Base-by-base conservation (phyloP, 106 monocot genomes). In the Dactylorhiza incarnata region DNA sequence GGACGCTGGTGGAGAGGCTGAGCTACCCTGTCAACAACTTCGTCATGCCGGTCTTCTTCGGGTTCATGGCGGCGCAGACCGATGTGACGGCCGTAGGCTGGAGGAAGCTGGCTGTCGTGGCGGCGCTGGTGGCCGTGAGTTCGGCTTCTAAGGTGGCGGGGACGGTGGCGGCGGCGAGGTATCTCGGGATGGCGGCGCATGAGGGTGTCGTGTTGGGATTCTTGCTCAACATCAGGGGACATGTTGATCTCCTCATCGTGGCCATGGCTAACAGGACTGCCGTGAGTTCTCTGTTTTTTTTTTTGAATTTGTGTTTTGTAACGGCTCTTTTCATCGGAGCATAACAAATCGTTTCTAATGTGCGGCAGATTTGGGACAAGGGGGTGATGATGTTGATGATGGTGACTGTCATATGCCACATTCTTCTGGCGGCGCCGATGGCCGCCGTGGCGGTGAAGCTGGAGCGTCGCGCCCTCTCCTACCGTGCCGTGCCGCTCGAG, bases 191-290 rank as follows among this genome's bases (percentile, higher is more conserved):
- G 62, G 72, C 74, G 15, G 2, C 74, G 45, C 9, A 79, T 0
- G 86, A 90, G 9, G 84, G 86, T 0, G 24, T 86, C 26, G 75
- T 78, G 10, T 74, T 90, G 0, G 90, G 88, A 0, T 75, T 90
- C 54, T 74, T 94, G 73, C 71, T 94, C 24, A 94, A 94, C 45
- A 84, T 83, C 72, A 94, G 88, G 68, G 93, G 93, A 9, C 85
- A 90, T 51, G 49, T 86, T 7, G 84, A 90, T 59, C 48, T 94
- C 48, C 75, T 94, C 75, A 16, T 86, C 71, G 50, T 93, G 19
- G 15, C 50, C 17, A 3, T 80, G 16, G 79, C 82, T 19, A 26
- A 46, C 48, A 49, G 61, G 17, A 17, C 43, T 48, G 68, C 54
- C 4, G 81, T 82, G 67, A 45, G 46, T 81, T 1, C 13, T 6